Base-by-base conservation (phyloP, 129 eudicot genomes). In the Escallonia rubra region DNA sequence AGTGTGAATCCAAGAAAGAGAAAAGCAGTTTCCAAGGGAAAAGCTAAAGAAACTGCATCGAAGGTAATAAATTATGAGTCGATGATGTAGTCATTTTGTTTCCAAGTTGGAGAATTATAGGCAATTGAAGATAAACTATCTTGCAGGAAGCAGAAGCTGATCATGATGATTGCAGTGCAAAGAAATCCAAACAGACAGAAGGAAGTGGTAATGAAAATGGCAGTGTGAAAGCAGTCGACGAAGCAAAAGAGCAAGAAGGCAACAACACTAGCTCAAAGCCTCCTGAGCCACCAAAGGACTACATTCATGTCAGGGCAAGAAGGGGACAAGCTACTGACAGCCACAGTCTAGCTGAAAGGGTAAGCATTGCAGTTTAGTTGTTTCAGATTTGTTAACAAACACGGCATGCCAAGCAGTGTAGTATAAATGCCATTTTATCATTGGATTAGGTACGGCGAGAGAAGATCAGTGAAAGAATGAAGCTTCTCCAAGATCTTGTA, bases 241-340 rank as follows among this genome's bases (percentile, higher is more conserved):
- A 79, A 5, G 42, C 76, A 47, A 81, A 82, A 53, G 81, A 69
- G 10, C 82, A 70, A 47, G 95, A 85, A 74, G 71, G 41, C 34
- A 81, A 83, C 66, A 80, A 71, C 64, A 77, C 81, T 1, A n/a
- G 59, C 64, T 48, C 67, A 59, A 83, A 90, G 71, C 67, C 83
- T 66, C 77, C 78, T 12, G 98, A 92, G 72, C 80, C 98, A 70
- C 90, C 82, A 62, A 92, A 86, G 76, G 98, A 92, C 65, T 92
- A 92, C 58, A 92, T 92, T 84, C 98, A 92, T 80, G 98, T 92
- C 77, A 85, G 98, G 66, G 98, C 98, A 52, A 83, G 98, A 80
- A 86, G 98, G 72, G 98, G 98, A 56, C 96, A 92, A 76, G 98
- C 98, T 58, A 92, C 98, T 67, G 98, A 92, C 75, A 92, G 96